Evolutionary conservation across 2,329 filamentous ascomycete species (phyloP).

Genomic region (Colletotrichum navitas): DNA sequence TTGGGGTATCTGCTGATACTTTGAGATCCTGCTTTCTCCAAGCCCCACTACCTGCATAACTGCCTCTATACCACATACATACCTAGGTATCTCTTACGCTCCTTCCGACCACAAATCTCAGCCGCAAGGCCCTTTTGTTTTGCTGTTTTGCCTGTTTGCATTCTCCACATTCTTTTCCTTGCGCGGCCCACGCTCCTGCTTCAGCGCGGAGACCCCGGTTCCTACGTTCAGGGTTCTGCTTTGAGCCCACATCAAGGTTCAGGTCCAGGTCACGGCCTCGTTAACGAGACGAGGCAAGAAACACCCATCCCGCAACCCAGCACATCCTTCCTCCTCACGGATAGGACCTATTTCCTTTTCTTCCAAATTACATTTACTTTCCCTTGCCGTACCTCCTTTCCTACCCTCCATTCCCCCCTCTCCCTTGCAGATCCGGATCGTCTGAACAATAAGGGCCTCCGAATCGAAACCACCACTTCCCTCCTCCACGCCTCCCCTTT

Average conservation of each 20-base stretch:
- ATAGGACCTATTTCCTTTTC: constrained; percentile 10
- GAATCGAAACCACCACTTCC: constrained; percentile 28
- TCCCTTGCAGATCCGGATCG: constrained; percentile 39
- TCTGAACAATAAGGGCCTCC: constrained; percentile 33
- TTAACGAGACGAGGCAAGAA: constrained; percentile 37
- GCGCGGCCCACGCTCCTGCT: constrained; percentile 26
- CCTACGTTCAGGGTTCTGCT: constrained; percentile 27
- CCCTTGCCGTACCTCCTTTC: constrained; percentile 25
- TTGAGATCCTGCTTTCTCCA: neutral
- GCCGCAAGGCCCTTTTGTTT: constrained; percentile 16
- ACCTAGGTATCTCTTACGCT: neutral
- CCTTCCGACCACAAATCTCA: constrained; percentile 17
- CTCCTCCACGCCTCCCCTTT: constrained; percentile 29
- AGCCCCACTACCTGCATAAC: neutral
- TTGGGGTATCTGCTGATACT: neutral
- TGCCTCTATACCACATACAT: neutral
- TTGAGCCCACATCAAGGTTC: constrained; percentile 21
- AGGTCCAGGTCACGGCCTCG: constrained; percentile 34
- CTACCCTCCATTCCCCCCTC: constrained; percentile 37
- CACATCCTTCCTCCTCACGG: constrained; percentile 13
- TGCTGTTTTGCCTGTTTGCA: constrained; percentile 7
- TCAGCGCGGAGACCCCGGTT: constrained; percentile 5
- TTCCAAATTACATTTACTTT: constrained; percentile 40
- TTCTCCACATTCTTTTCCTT: constrained; percentile 15
- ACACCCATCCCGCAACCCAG: constrained; percentile 19